These are phyloP conservation scores for Tuctoria greenei DNA, from an alignment of 176 grass and related monocot species.

Conservation along the genomic window DNA sequence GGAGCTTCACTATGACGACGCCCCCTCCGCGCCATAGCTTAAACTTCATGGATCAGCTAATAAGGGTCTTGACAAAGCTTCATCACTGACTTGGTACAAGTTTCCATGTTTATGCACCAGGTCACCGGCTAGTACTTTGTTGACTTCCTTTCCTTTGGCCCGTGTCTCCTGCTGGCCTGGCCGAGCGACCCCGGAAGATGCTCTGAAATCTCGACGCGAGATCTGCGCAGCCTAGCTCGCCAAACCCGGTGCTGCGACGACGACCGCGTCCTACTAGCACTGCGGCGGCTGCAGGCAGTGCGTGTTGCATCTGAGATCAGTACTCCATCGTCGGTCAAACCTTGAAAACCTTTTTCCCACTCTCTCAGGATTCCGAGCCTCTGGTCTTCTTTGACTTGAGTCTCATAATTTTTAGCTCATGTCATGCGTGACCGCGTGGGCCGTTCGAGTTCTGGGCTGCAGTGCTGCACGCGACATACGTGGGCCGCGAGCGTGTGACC, in stretches of 20 bases:
- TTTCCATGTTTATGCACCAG: background rate
- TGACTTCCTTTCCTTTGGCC: background rate
- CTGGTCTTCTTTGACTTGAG: background rate
- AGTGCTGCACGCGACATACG: too few species aligned
- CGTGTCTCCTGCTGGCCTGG: background rate
- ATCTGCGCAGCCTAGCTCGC: background rate
- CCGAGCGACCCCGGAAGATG: slow-evolving; percentile 3
- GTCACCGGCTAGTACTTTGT: background rate
- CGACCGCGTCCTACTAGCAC: background rate
- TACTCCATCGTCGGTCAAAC: background rate
- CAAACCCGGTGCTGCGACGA: background rate
- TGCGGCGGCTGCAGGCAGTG: background rate
- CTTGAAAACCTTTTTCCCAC: background rate
- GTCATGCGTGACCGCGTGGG: too few species aligned
- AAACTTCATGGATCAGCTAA: too few species aligned
- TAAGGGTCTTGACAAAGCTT: too few species aligned
- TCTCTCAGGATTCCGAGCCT: background rate
- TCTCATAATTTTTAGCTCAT: too few species aligned
- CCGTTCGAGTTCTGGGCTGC: too few species aligned
- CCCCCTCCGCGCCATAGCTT: too few species aligned
- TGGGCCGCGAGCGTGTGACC: too few species aligned
- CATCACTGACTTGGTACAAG: too few species aligned
- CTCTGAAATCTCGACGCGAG: slow-evolving; percentile 2
- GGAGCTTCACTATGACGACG: too few species aligned
- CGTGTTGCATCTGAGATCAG: background rate